Conservation (phyloP, 169 alveolate genomes). For the Plasmodium billcollinsi region DNA sequence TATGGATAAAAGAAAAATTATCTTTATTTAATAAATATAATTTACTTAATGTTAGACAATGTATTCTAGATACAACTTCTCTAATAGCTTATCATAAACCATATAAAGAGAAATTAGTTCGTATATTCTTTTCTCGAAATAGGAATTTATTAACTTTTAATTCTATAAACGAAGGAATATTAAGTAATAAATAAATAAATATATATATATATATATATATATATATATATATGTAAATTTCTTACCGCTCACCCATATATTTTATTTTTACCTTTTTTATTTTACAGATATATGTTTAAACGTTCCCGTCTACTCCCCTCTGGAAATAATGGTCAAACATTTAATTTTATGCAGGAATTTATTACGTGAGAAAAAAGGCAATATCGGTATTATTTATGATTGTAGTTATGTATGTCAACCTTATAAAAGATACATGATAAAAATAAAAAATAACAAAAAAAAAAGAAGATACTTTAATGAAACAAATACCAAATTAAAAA, state of each 20-base stretch:
- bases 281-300: conserved; percentile 45
- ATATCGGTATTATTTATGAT: conserved; percentile 68
- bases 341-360: conserved; percentile 63
- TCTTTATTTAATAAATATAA: conserved; percentile 48
- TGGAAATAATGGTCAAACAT: conserved; percentile 73
- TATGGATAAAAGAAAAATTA: conserved; percentile 74
- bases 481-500: conserved; percentile 30
- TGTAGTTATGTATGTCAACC: conserved; percentile 76
- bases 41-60: conserved; percentile 35
- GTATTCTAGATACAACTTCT: conserved; percentile 67
- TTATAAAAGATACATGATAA: conserved; percentile 73
- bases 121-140: conserved; percentile 70
- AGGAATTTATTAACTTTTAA: conserved; percentile 60
- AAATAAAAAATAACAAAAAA: conserved; percentile 63
- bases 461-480: conserved; percentile 69
- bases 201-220: not conserved
- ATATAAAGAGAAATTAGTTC: conserved; percentile 71
- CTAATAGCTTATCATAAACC: conserved; percentile 76
- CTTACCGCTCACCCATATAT: not conserved
- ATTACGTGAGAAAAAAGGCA: conserved; percentile 68
- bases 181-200: conserved; percentile 28
- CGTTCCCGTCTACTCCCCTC: conserved; percentile 75
- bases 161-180: conserved; percentile 64
- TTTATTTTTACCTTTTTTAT: not conserved
- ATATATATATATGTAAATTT: not conserved